Evolutionary conservation across 2,329 filamentous ascomycete genomes (phyloP).

Genomic region (Fusarium gaditjirri): DNA sequence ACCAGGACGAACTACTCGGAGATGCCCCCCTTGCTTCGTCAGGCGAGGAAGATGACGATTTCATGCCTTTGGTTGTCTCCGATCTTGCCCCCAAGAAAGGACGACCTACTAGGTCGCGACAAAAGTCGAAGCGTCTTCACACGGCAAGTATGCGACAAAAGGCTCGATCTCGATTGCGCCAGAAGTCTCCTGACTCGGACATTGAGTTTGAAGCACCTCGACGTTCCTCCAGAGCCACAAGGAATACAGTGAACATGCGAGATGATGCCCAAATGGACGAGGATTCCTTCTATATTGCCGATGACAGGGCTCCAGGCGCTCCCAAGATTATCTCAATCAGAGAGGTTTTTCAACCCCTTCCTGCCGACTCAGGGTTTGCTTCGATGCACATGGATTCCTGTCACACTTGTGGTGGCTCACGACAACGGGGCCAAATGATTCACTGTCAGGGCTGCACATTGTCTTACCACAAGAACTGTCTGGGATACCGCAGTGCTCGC

Average conservation of each 20-base stretch:
- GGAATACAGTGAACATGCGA: slow-evolving; percentile 56
- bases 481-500: slow-evolving; percentile 76
- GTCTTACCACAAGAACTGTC: slow-evolving; percentile 83
- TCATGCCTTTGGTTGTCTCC: slow-evolving; percentile 50
- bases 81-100: slow-evolving; percentile 47
- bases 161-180: slow-evolving; percentile 16
- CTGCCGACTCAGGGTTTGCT: slow-evolving; percentile 73
- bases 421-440: slow-evolving; percentile 73
- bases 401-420: slow-evolving; percentile 69
- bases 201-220: slow-evolving; percentile 66
- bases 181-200: slow-evolving; percentile 52
- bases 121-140: slow-evolving; percentile 38
- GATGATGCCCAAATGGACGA: slow-evolving; percentile 69
- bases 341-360: slow-evolving; percentile 76
- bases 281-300: slow-evolving; percentile 63
- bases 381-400: slow-evolving; percentile 76
- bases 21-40: slow-evolving; percentile 43
- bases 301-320: slow-evolving; percentile 56
- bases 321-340: slow-evolving; percentile 72
- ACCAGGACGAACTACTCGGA: slow-evolving; percentile 49
- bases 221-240: slow-evolving; percentile 60
- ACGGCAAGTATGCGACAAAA: slow-evolving; percentile 22
- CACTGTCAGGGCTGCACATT: slow-evolving; percentile 92
- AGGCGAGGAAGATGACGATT: slow-evolving; percentile 50
- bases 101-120: slow-evolving; percentile 34